Percentiles rank a stretch among this genome's conserved stretches.
Evolutionary conservation across 1,284 basidiomycete genomes (phyloP).

Genomic region (Pseudozyma sp.): DNA sequence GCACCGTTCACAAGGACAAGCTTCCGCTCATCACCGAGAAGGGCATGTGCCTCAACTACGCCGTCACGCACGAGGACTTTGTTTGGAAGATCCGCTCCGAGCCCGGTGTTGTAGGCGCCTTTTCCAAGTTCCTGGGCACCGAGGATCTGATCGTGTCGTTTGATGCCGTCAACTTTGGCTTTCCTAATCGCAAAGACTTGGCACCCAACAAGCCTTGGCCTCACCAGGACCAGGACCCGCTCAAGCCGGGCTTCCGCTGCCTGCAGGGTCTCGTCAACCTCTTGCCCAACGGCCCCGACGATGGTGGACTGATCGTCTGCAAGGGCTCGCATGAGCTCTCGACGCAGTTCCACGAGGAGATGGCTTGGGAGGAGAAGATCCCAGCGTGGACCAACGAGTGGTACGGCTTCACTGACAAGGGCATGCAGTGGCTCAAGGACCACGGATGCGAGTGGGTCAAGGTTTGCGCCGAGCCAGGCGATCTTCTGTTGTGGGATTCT

Average conservation of each 20-base stretch:
- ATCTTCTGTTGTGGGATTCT: conserved; percentile 69
- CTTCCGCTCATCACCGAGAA: conserved; percentile 65
- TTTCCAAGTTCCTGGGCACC: conserved; percentile 69
- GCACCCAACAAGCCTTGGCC: conserved; percentile 67
- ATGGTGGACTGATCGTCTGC: conserved; percentile 71
- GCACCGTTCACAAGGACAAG: conserved; percentile 67
- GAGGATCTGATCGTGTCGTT: conserved; percentile 69
- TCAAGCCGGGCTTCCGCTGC: conserved; percentile 68
- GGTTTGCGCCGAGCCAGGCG: conserved; percentile 59
- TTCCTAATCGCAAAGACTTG: conserved; percentile 27
- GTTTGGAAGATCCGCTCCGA: conserved; percentile 70
- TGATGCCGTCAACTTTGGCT: conserved; percentile 47
- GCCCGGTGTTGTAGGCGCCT: conserved; percentile 66
- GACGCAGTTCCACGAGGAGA: conserved; percentile 68
- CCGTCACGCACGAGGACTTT: conserved; percentile 69
- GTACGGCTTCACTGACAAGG: conserved; percentile 61
- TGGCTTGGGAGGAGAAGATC: conserved; percentile 60
- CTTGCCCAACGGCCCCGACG: conserved; percentile 68
- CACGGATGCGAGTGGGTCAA: conserved; percentile 62
- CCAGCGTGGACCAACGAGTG: conserved; percentile 67
- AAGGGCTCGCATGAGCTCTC: conserved; percentile 67
- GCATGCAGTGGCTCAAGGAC: conserved; percentile 60
- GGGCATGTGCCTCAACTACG: conserved; percentile 65
- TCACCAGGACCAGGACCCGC: conserved; percentile 69
- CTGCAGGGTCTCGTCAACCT: conserved; percentile 71